These are phyloP conservation scores for Rheum nobile DNA, from an alignment of 148 eudicot genomes.

Conservation along the genomic window DNA sequence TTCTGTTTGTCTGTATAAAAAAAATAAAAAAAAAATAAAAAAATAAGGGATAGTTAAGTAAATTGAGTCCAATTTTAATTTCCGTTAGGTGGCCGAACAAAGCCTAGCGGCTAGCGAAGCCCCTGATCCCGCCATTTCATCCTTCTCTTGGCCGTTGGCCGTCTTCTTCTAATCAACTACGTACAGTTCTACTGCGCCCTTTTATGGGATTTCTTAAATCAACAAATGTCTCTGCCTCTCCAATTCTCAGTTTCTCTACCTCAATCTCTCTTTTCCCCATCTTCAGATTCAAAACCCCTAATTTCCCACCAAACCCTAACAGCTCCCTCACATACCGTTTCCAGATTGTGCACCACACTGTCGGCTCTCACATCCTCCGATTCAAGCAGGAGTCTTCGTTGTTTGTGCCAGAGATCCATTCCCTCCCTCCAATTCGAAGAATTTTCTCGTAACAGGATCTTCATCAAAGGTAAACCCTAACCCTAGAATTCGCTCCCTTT, in stretches of 20 bases:
- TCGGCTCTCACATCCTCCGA: background rate
- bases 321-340: background rate
- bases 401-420: slow-evolving; percentile 2
- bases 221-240: background rate
- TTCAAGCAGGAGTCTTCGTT: background rate
- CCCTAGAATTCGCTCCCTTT: background rate
- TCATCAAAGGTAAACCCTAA: slow-evolving; percentile 8
- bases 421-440: background rate
- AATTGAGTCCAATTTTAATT: too few relatives aligned
- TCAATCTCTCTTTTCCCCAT: background rate
- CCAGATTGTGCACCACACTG: background rate
- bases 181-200: background rate
- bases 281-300: background rate
- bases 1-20: too few relatives aligned
- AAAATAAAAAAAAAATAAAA: too few relatives aligned
- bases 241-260: background rate
- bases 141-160: background rate
- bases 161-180: background rate
- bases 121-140: slow-evolving; percentile 2
- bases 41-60: too few relatives aligned
- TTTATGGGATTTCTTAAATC: background rate
- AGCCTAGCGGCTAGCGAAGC: too few relatives aligned
- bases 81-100: too few relatives aligned
- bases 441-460: background rate
- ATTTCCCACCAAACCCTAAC: background rate